These are phyloP conservation scores for Peronospora belbahrii DNA, from an alignment of 352 stramenopile species.

Conservation along the genomic window DNA sequence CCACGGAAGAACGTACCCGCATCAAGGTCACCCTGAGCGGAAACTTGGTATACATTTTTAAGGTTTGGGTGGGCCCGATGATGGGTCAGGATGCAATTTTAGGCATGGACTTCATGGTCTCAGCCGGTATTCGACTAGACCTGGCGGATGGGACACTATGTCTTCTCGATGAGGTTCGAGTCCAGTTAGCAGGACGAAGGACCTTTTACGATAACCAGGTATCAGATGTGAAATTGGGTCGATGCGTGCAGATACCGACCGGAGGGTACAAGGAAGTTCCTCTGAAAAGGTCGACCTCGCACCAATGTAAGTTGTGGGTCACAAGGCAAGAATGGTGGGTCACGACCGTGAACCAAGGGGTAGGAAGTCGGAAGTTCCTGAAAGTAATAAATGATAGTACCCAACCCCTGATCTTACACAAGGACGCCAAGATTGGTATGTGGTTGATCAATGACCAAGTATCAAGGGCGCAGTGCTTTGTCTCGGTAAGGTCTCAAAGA, in stretches of 20 bases:
- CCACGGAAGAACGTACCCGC: neutral
- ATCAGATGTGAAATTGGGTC: too few species aligned
- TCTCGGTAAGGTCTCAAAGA: slow-evolving; percentile 2
- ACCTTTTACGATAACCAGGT: too few species aligned
- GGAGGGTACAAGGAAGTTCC: neutral
- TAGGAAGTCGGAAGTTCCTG: neutral
- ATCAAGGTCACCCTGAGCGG: slow-evolving; percentile 23
- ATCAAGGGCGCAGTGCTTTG: neutral
- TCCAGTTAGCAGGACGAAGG: too few species aligned
- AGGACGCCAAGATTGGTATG: neutral
- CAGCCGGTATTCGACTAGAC: too few species aligned
- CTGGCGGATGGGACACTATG: too few species aligned
- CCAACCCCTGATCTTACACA: too few species aligned
- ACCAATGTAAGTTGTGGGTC: slow-evolving; percentile 2
- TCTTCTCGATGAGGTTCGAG: too few species aligned
- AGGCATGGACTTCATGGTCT: too few species aligned
- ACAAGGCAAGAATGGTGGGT: neutral
- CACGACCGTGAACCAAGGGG: neutral
- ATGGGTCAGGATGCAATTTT: slow-evolving; percentile 3
- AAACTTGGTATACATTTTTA: too few species aligned
- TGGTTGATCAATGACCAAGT: slow-evolving; percentile 6
- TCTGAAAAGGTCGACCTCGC: neutral
- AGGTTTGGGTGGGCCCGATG: too few species aligned
- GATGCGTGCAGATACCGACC: slow-evolving; percentile 1
- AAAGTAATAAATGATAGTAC: slow-evolving; percentile 1